Evolutionary conservation across 2,329 filamentous ascomycete species (phyloP).

Genomic region (Calycina marina): DNA sequence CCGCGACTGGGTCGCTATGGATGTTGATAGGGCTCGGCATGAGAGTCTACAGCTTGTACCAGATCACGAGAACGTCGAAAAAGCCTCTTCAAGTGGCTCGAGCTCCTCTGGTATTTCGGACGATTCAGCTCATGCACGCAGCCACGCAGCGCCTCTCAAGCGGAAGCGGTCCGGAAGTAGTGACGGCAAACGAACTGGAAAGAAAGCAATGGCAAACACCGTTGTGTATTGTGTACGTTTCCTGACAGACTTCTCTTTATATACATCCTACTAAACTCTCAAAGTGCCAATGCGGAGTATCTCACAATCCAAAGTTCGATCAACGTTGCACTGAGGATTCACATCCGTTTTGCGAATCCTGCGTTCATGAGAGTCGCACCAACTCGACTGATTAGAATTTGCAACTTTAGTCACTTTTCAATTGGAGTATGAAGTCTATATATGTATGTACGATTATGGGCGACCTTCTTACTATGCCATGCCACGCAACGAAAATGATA

Average conservation of each 20-base stretch:
- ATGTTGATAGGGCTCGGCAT: slow-evolving; percentile 13
- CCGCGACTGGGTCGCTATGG: slow-evolving; percentile 34
- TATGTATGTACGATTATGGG: no score
- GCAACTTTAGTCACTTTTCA: no score
- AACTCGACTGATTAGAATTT: no score
- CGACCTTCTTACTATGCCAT: no score
- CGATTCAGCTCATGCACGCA: background rate
- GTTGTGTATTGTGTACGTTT: background rate
- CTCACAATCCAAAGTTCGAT: background rate
- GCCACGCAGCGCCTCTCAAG: background rate
- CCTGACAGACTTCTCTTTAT: no score
- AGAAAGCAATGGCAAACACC: background rate
- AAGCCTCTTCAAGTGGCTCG: background rate
- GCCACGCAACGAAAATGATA: no score
- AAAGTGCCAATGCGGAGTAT: background rate
- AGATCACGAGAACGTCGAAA: no score
- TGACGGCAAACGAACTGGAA: background rate
- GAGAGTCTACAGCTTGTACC: no score
- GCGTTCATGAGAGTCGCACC: no score
- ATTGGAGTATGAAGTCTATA: no score
- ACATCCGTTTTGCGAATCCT: background rate
- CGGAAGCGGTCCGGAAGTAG: background rate
- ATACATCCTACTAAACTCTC: no score
- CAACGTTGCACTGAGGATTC: background rate
- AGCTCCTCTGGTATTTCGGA: background rate